Evolutionary conservation across 2,329 filamentous ascomycete species (phyloP).

Genomic region (Ambrosiella xylebori): DNA sequence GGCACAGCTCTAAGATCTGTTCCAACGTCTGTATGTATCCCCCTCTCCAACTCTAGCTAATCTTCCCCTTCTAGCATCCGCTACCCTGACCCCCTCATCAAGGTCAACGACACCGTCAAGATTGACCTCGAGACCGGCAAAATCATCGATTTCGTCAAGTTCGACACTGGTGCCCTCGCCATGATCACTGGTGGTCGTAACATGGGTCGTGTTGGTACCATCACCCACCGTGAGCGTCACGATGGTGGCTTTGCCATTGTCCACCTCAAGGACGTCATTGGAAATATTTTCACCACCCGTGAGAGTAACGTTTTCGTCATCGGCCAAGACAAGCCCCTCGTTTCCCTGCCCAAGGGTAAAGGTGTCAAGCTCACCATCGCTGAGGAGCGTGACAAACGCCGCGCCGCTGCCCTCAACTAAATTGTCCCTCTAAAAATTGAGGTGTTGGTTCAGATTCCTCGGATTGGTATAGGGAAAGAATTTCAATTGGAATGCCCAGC

Average conservation of each 20-base stretch:
- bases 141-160: slow-evolving; percentile 95
- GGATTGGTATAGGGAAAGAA: background rate
- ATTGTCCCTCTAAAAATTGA: slow-evolving; percentile 12
- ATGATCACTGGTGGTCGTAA: slow-evolving; percentile 99
- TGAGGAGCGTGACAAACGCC: slow-evolving; percentile 96
- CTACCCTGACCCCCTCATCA: slow-evolving; percentile 95
- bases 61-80: slow-evolving; percentile 55
- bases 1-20: background rate
- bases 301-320: slow-evolving; percentile 99
- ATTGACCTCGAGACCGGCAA: slow-evolving; percentile 93
- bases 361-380: slow-evolving; percentile 99
- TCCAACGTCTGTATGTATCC: slow-evolving; percentile 34
- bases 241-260: slow-evolving; percentile 99
- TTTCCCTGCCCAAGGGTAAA: slow-evolving; percentile 99
- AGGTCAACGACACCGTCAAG: slow-evolving; percentile 99
- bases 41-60: slow-evolving; percentile 24
- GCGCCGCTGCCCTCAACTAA: slow-evolving; percentile 45
- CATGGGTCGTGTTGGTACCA: slow-evolving; percentile 99
- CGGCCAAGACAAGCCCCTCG: slow-evolving; percentile 95
- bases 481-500: slow-evolving; percentile 1
- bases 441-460: background rate
- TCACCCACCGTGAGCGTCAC: slow-evolving; percentile 99
- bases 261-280: slow-evolving; percentile 99
- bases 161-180: slow-evolving; percentile 94
- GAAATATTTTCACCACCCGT: slow-evolving; percentile 99